These are phyloP conservation scores for Microdochium nivale DNA, from an alignment of 2,329 filamentous ascomycete species.

Conservation along the genomic window DNA sequence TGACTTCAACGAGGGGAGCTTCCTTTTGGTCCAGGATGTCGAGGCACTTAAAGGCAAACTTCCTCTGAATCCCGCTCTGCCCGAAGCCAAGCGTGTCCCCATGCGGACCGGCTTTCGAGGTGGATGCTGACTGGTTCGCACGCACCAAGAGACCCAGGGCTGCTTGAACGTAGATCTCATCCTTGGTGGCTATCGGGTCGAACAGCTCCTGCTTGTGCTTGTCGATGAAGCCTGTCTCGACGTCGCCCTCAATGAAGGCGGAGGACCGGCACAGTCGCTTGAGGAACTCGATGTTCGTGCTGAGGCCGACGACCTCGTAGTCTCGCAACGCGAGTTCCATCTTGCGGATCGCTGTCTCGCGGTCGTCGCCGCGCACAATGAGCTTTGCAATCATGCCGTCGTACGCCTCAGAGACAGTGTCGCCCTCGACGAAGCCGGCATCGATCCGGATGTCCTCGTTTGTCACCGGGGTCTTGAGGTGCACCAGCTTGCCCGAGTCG, in stretches of 20 bases:
- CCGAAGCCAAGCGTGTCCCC: slow-evolving; percentile 48
- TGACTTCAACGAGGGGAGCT: slow-evolving; percentile 50
- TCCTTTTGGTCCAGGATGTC: slow-evolving; percentile 58
- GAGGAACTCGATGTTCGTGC: slow-evolving; percentile 95
- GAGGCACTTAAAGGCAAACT: slow-evolving; percentile 41
- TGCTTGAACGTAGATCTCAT: slow-evolving; percentile 79
- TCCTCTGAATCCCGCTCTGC: slow-evolving; percentile 31
- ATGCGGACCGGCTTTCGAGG: slow-evolving; percentile 24
- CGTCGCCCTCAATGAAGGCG: slow-evolving; percentile 77
- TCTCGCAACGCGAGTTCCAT: slow-evolving; percentile 71
- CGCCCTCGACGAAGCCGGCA: slow-evolving; percentile 83
- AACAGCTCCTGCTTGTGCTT: slow-evolving; percentile 81
- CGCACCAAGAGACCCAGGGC: slow-evolving; percentile 64
- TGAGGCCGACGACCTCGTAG: slow-evolving; percentile 87
- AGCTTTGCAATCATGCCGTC: slow-evolving; percentile 99
- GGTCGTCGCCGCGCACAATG: slow-evolving; percentile 75
- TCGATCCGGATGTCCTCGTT: slow-evolving; percentile 79
- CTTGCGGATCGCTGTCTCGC: slow-evolving; percentile 75
- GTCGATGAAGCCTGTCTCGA: slow-evolving; percentile 94
- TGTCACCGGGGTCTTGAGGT: slow-evolving; percentile 65
- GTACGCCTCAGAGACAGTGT: slow-evolving; percentile 89
- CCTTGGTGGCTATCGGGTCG: slow-evolving; percentile 45
- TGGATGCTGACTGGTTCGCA: slow-evolving; percentile 16
- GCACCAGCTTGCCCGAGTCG: slow-evolving; percentile 80
- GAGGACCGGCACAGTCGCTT: slow-evolving; percentile 76